Percentiles rank a stretch among this genome's conserved stretches.
Evolutionary conservation across 208 protist species (phyloP).

Genomic region (Crithidia bombi): DNA sequence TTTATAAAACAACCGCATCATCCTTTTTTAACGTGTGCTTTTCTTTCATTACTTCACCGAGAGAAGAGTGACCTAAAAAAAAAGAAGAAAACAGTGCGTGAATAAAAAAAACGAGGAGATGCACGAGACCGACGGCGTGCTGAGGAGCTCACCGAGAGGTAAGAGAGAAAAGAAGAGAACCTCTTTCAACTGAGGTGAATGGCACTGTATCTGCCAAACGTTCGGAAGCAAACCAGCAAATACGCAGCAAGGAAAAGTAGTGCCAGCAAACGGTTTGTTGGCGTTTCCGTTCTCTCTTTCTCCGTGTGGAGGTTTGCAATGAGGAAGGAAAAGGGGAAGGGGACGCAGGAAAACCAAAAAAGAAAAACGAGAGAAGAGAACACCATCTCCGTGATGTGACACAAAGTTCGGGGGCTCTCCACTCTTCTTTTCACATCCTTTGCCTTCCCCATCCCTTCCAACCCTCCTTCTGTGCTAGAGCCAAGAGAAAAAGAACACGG

Average conservation of each 20-base stretch:
- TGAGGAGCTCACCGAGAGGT: no score
- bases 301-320: neutral
- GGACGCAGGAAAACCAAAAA: neutral
- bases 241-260: no score
- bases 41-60: conserved; percentile 9
- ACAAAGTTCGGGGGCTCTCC: conserved; percentile 1
- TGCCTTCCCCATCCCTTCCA: no score
- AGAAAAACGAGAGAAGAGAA: conserved; percentile 23
- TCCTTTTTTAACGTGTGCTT: conserved; percentile 4
- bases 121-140: no score
- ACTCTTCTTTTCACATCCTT: neutral
- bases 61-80: conserved; percentile 7
- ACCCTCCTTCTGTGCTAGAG: no score
- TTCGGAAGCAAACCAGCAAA: no score
- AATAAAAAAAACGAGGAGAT: no score
- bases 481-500: no score
- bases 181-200: no score
- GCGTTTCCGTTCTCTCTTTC: neutral
- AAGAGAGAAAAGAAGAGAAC: no score
- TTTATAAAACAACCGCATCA: conserved; percentile 13
- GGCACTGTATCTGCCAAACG: no score
- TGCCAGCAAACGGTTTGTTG: no score
- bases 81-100: conserved; percentile 19
- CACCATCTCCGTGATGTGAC: conserved; percentile 14
- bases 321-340: neutral